Percentiles rank a stretch among this genome's conserved stretches.
Conservation (phyloP, 2,329 filamentous ascomycete species). For the Penicillium frequentans region DNA sequence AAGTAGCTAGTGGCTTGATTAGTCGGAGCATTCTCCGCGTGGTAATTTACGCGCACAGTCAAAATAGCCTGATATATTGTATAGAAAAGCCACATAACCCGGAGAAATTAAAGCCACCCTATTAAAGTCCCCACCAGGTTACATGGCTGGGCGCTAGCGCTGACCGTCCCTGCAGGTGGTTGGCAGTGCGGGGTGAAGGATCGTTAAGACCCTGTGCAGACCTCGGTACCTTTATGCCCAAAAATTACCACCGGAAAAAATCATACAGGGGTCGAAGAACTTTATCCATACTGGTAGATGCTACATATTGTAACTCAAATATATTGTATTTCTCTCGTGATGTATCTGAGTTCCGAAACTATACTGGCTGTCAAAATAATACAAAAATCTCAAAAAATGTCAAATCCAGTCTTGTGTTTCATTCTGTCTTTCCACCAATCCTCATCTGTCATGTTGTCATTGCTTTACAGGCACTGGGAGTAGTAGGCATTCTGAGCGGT, state of each 20-base stretch:
- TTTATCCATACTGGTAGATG: neutral
- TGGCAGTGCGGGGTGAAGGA: neutral
- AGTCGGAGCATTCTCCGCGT: conserved; percentile 16
- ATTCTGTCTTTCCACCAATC: neutral
- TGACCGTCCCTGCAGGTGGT: neutral
- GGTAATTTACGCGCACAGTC: neutral
- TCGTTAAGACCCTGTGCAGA: neutral
- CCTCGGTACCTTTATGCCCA: neutral
- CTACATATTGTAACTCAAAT: neutral
- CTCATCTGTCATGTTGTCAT: neutral
- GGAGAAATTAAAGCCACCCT: neutral
- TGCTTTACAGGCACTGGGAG: conserved; percentile 37
- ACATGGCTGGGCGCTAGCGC: neutral
- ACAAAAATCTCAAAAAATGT: neutral
- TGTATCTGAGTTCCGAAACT: neutral
- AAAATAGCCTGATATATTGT: neutral
- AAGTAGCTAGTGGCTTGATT: conserved; percentile 3
- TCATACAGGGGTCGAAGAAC: neutral
- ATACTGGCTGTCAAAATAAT: neutral
- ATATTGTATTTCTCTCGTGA: neutral
- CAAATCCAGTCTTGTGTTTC: neutral
- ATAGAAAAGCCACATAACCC: neutral
- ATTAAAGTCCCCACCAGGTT: neutral
- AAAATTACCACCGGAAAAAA: neutral
- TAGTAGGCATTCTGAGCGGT: conserved; percentile 35